phyloP scores from a whole-genome alignment of 768 basidiomycete genomes.

The Lenzites betulinus region DNA sequence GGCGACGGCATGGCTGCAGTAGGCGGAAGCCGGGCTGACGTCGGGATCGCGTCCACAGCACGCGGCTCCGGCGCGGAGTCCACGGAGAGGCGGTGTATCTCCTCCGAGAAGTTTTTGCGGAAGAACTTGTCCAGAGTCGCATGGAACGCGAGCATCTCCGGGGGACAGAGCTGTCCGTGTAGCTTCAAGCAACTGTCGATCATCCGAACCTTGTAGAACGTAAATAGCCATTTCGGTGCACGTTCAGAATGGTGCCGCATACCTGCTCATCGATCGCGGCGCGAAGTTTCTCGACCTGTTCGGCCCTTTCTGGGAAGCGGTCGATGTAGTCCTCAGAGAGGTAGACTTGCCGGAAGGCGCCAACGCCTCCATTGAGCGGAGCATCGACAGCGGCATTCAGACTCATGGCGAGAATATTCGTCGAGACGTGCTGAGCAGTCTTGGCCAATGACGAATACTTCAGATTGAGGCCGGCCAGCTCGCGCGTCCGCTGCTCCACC shows the following conservation, averaged over 20 bases:
- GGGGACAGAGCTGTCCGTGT: slow-evolving; percentile 79
- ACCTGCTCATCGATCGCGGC: slow-evolving; percentile 83
- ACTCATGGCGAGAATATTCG: slow-evolving; percentile 82
- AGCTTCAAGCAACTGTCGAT: slow-evolving; percentile 85
- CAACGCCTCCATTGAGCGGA: slow-evolving; percentile 72
- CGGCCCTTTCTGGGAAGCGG: slow-evolving; percentile 68
- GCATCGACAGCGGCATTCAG: slow-evolving; percentile 88
- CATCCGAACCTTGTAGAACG: slow-evolving; percentile 57
- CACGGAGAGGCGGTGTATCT: slow-evolving; percentile 70
- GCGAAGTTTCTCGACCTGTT: slow-evolving; percentile 71
- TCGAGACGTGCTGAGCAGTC: slow-evolving; percentile 70
- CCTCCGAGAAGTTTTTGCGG: slow-evolving; percentile 81
- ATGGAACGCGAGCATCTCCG: slow-evolving; percentile 92
- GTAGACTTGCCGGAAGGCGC: slow-evolving; percentile 77
- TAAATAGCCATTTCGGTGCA: background rate
- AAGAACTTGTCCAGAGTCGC: slow-evolving; percentile 86
- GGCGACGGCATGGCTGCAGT: slow-evolving; percentile 19
- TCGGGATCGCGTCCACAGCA: slow-evolving; percentile 12
- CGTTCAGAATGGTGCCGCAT: slow-evolving; percentile 16
- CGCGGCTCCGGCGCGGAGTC: slow-evolving; percentile 54
- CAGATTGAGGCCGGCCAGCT: slow-evolving; percentile 64
- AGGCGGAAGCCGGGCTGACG: slow-evolving; percentile 19
- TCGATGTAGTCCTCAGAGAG: slow-evolving; percentile 68
- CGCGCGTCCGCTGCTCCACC: slow-evolving; percentile 78
- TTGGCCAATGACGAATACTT: slow-evolving; percentile 81